Percentiles rank a stretch among this genome's conserved stretches.
These are phyloP conservation scores for Aspergillus sp. DNA, from an alignment of 2,329 filamentous ascomycete species.

Conservation along the genomic window DNA sequence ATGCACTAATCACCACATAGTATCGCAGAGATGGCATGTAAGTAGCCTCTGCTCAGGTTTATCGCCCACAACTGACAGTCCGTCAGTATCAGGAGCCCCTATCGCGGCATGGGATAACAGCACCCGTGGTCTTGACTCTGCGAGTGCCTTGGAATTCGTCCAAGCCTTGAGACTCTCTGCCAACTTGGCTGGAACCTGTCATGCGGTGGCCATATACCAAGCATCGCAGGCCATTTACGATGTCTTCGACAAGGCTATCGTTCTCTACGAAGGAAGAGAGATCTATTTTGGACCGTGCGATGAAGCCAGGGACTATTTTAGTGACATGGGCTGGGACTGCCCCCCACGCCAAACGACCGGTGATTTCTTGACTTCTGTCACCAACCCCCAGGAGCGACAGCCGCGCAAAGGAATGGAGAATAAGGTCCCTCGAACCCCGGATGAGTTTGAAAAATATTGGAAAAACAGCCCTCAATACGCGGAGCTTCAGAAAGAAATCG, in stretches of 20 bases:
- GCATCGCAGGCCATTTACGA: slow-evolving; percentile 54
- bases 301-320: slow-evolving; percentile 64
- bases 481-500: slow-evolving; percentile 34
- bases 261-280: slow-evolving; percentile 73
- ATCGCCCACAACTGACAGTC: background rate
- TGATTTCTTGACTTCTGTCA: slow-evolving; percentile 69
- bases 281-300: slow-evolving; percentile 70
- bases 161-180: slow-evolving; percentile 52
- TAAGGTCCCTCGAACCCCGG: slow-evolving; percentile 63
- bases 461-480: slow-evolving; percentile 35
- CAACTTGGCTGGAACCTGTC: slow-evolving; percentile 50
- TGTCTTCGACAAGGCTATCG: slow-evolving; percentile 71
- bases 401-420: slow-evolving; percentile 59
- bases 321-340: slow-evolving; percentile 67
- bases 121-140: slow-evolving; percentile 54
- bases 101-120: slow-evolving; percentile 48
- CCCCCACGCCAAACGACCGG: slow-evolving; percentile 65
- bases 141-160: slow-evolving; percentile 60
- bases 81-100: slow-evolving; percentile 34
- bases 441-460: slow-evolving; percentile 63
- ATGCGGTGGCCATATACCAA: slow-evolving; percentile 60
- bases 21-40: slow-evolving; percentile 38
- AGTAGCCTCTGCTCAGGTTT: slow-evolving; percentile 8
- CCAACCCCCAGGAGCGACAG: slow-evolving; percentile 61
- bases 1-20: slow-evolving; percentile 21